Evolutionary conservation across 2,329 filamentous ascomycete species (phyloP).

Genomic region (Claviceps spartinae): DNA sequence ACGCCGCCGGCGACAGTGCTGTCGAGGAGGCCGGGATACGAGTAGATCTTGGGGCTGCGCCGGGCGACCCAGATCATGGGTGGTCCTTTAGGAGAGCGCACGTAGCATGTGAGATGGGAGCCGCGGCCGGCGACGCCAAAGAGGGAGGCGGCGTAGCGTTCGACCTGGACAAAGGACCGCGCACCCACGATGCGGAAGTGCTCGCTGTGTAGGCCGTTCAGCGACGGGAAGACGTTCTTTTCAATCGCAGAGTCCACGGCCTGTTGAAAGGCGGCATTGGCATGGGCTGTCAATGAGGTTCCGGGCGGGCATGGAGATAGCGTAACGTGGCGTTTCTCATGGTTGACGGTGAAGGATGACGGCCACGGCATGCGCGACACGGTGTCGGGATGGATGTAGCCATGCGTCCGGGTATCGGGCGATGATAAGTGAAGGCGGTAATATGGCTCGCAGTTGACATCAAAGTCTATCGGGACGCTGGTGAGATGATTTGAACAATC

Average conservation of each 20-base stretch:
- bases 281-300: conserved; percentile 10
- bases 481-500: conserved; percentile 6
- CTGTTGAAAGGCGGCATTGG: background rate
- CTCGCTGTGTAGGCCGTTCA: conserved; percentile 28
- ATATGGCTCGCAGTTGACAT: conserved; percentile 22
- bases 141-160: conserved; percentile 47
- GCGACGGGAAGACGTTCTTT: conserved; percentile 23
- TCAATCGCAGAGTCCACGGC: conserved; percentile 21
- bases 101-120: conserved; percentile 53
- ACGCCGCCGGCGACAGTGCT: conserved; percentile 72
- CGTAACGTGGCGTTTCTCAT: conserved; percentile 18
- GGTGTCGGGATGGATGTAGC: conserved; percentile 33
- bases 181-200: conserved; percentile 27
- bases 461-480: conserved; percentile 34
- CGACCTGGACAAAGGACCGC: conserved; percentile 30
- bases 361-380: conserved; percentile 35
- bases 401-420: conserved; percentile 31
- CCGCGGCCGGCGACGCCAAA: conserved; percentile 57
- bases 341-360: conserved; percentile 21
- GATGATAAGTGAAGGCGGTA: conserved; percentile 33
- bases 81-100: conserved; percentile 16
- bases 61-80: conserved; percentile 61
- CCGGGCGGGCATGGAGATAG: conserved; percentile 15
- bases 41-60: conserved; percentile 51
- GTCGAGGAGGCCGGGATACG: conserved; percentile 62